phyloP scores from a whole-genome alignment of 768 basidiomycete species.

The Wakefieldia striispora region DNA sequence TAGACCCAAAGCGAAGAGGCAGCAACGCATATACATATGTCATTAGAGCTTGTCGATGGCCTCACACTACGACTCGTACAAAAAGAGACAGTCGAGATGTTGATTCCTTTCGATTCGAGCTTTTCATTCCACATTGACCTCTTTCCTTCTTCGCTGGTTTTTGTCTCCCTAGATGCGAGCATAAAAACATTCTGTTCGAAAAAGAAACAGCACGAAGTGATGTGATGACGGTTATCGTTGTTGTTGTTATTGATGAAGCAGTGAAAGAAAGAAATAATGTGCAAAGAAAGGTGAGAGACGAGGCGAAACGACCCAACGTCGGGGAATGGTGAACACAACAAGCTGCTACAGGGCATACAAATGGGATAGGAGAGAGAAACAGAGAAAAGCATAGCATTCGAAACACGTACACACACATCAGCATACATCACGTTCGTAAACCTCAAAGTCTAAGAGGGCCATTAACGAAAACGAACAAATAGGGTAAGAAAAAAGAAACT shows the following conservation, averaged over 20 bases:
- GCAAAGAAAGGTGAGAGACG: conserved; percentile 6
- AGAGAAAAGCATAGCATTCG: conserved; percentile 20
- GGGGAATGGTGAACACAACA: conserved; percentile 14
- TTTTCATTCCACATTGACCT: too few species aligned
- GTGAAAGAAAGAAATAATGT: background rate
- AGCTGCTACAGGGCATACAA: conserved; percentile 32
- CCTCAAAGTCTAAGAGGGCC: conserved; percentile 11
- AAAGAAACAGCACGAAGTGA: too few species aligned
- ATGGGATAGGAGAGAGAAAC: conserved; percentile 8
- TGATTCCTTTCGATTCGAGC: too few species aligned
- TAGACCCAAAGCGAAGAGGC: too few species aligned
- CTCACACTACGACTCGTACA: too few species aligned
- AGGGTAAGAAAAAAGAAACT: conserved; percentile 11
- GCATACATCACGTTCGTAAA: conserved; percentile 24
- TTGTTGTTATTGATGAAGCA: conserved; percentile 8
- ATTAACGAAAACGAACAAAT: conserved; percentile 9
- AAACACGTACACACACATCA: conserved; percentile 20
- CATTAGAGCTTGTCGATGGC: too few species aligned
- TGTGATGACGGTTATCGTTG: too few species aligned
- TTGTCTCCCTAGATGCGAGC: too few species aligned
- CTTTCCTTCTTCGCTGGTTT: too few species aligned
- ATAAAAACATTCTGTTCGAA: too few species aligned
- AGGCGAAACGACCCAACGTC: conserved; percentile 1
- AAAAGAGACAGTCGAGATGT: too few species aligned
- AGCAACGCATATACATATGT: too few species aligned